Evolutionary conservation across 345 rosid species (phyloP), one percentile per base, ranked within the genome.

Genomic region (Gossypium arboreum): DNA sequence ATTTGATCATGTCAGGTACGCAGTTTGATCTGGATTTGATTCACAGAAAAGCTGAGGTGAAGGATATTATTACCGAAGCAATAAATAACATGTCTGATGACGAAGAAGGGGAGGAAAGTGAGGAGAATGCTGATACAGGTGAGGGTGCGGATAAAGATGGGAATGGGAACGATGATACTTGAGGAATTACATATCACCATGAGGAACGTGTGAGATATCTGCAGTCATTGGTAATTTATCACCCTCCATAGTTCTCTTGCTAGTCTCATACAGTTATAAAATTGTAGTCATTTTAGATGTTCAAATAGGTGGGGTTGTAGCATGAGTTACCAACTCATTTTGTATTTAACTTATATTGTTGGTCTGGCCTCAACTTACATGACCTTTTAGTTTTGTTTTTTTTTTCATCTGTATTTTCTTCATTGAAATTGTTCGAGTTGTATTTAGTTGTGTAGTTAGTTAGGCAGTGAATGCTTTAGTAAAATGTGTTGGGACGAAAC

Each of bases 51-150:
- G 84, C 88, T 62, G 99, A 95, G 84, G 97, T 95, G 34, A 95
- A 93, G 83, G 93, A 87, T 41, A 87, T 93, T 48, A 91, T 95
- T 67, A 90, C 98, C 9, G 98, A 91, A 61, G 99, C 89, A 44
- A 89, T 95, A 74, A 95, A 87, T 79, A 88, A 83, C 80, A 93
- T 95, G 99, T 83, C 93, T 22, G 98, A 95, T 6, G 98, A 94
- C 13, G 94, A 91, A 16, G 91, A 82, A n/a, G 91, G 60, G 3
- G 94, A 86, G 13, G 93, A 85, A 6, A 91, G 81, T n/a, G 81
- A 81, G 75, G 83, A 75, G 0, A 88, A 85, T 72, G 88, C 68
- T 17, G 86, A 75, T 72, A 82, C 81, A 59, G 88, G 70, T 18
- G 90, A 75, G 64, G 91, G 79, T 69, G 83, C 73, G 65, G 92